Base-by-base conservation (phyloP, 352 stramenopile species). In the Lagenidium giganteum region DNA sequence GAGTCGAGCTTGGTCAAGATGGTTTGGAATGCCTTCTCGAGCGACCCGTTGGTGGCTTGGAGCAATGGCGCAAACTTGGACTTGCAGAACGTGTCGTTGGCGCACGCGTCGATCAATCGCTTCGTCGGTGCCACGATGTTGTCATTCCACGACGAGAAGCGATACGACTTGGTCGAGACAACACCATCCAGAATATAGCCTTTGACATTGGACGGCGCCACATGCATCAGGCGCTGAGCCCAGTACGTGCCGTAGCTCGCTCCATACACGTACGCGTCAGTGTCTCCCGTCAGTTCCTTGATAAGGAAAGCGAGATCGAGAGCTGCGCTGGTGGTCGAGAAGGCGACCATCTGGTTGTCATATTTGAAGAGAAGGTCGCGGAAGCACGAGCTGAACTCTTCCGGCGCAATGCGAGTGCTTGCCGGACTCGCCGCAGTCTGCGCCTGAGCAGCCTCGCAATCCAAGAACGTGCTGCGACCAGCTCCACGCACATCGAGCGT, bases 211-310 rank as follows among this genome's bases (percentile, higher is more conserved):
- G 52, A 43, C 11, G 38, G 12, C 13, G 58, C 52, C 7, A 85
- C 36, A 33, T 82, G 71, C 38, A 85, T 77, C 3, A 73, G 40
- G 1, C 71, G 60, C 32, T 82, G 63, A 4, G 67, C 59, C n/a
- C 79, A 45, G 31, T 60, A 76, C 22, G 70, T 68, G 18, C 70
- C 70, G 51, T 84, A 84, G 56, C 71, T 80, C 20, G 64, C 56
- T 14, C 69, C 72, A 21, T 83, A 80, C 6, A 83, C 45, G 32
- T 58, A 79, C 16, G 57, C 53, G 18, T 72, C 37, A 24, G 52
- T n/a, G n/a, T n/a, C n/a, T n/a, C 17, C 18, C 1, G 52, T 48
- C 16, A 24, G 46, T 5, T 61, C 67, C 46, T 79, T 11, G 7
- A 45, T 8, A 29, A 37, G 25, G 26, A 22, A 5, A n/a, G 32